Base-by-base conservation (phyloP, 208 protist species). In the Trypanosoma brucei region DNA sequence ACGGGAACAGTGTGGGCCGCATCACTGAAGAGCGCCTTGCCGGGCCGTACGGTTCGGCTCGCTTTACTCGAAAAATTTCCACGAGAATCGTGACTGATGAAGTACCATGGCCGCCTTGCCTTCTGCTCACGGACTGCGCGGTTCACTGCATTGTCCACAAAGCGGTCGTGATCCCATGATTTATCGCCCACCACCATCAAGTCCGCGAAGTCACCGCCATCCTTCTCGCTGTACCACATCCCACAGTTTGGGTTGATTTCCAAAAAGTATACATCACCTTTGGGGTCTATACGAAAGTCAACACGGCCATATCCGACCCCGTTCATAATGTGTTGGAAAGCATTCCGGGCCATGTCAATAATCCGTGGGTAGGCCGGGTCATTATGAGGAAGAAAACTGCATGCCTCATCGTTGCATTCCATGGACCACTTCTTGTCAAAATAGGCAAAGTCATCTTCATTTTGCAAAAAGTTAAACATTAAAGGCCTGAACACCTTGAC, bases 211-310 rank as follows among this genome's bases (percentile, higher is more conserved):
- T 93, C 87, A 14, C 87, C 87, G 55, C 83, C 84, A 52, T 91
- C 87, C 56, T 87, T 85, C 34, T 80, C 70, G 55, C 70, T 59
- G 67, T 95, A 95, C 84, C 85, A 93, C 86, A 95, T 93, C 2
- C 89, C 89, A 66, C 86, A 92, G 75, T 95, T 95, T 35, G 86
- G 86, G 63, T 95, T 95, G 70, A 95, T 95, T 68, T 95, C 89
- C 13, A 95, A 70, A 59, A 95, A 95, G 71, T 87, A 87, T 7
- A 83, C 80, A 48, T 82, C 79, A 9, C 75, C 76, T 36, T 71
- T 68, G 22, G 81, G 71, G 60, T 92, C 84, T 51, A 95, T 93
- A 66, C 89, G 89, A 62, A 95, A 93, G 80, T 95, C 89, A 0
- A 84, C 76, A 30, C 89, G 83, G 55, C 86, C 89, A 70, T 92